phyloP scores from a whole-genome alignment of 1,284 basidiomycete species.

The Cutaneotrichosporon sp. region DNA sequence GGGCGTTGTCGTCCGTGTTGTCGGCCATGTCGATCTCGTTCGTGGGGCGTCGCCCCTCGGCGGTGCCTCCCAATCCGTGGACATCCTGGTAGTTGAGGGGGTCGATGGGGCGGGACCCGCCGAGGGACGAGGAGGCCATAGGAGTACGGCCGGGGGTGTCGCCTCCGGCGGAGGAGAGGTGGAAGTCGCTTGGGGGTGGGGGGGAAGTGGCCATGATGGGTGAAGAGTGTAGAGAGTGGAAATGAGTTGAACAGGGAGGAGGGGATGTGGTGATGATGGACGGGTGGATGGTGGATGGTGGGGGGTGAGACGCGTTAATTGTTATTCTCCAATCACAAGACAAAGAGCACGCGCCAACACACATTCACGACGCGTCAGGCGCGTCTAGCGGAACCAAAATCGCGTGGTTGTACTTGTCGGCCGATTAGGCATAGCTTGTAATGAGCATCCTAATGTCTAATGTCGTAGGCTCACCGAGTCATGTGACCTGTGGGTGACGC shows the following conservation, averaged over 20 bases:
- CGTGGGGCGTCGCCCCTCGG: slow-evolving; percentile 5
- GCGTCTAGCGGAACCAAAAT: slow-evolving; percentile 1
- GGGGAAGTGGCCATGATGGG: slow-evolving; percentile 32
- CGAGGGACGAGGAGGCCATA: slow-evolving; percentile 33
- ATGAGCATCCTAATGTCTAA: no score
- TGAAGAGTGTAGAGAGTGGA: neutral
- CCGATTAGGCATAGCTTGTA: no score
- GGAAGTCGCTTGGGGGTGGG: slow-evolving; percentile 36
- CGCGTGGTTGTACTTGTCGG: neutral
- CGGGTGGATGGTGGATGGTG: no score
- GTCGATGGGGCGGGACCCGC: slow-evolving; percentile 37
- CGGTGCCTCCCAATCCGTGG: slow-evolving; percentile 42
- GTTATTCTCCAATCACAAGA: neutral
- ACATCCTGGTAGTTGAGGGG: slow-evolving; percentile 47
- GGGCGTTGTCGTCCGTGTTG: slow-evolving; percentile 6
- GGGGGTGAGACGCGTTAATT: slow-evolving; percentile 3
- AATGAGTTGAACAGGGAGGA: neutral
- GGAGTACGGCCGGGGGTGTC: slow-evolving; percentile 16
- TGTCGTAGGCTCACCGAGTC: no score
- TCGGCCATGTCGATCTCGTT: slow-evolving; percentile 19
- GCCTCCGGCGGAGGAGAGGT: slow-evolving; percentile 39
- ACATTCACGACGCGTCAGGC: neutral
- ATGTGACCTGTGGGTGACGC: no score
- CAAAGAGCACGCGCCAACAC: neutral
- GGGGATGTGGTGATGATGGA: neutral